A percentile compares a stretch with the other conserved stretches of the same genome.
These are phyloP conservation scores for Wickerhamomyces subpelliculosus DNA, from an alignment of 805 yeast genomes.

Conservation along the genomic window DNA sequence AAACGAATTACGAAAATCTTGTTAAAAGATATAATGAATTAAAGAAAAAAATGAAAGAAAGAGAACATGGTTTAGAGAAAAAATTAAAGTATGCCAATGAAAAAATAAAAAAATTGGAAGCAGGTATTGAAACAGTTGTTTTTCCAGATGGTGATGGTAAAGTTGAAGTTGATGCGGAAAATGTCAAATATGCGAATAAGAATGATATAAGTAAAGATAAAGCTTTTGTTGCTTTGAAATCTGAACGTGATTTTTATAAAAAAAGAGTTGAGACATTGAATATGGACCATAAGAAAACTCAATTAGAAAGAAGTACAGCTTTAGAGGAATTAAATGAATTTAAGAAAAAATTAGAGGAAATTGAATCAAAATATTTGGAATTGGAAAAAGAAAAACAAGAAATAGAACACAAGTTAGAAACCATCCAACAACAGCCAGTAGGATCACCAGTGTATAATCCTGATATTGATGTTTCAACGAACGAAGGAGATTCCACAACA, in stretches of 20 bases:
- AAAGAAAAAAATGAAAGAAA: no score
- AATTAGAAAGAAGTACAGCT: neutral
- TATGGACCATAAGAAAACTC: conserved; percentile 1
- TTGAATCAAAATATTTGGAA: conserved; percentile 3
- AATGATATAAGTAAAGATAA: neutral
- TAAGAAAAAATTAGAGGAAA: conserved; percentile 1
- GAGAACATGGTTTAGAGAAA: no score
- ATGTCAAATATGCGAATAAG: neutral
- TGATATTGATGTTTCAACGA: conserved; percentile 3
- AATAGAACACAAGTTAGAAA: neutral
- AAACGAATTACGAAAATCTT: no score
- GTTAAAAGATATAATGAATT: no score
- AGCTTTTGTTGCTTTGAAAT: neutral
- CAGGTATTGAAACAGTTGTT: neutral
- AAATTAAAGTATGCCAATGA: neutral
- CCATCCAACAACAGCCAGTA: neutral
- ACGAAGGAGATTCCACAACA: neutral
- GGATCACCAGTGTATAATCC: conserved; percentile 1
- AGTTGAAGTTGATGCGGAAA: neutral
- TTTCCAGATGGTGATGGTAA: neutral
- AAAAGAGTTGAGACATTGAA: neutral
- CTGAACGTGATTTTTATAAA: conserved; percentile 3
- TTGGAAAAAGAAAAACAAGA: conserved; percentile 3
- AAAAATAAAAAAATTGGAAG: neutral
- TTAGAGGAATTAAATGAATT: neutral